These are phyloP conservation scores for Agaricus subrufescens DNA, from an alignment of 768 basidiomycete species.

Conservation along the genomic window DNA sequence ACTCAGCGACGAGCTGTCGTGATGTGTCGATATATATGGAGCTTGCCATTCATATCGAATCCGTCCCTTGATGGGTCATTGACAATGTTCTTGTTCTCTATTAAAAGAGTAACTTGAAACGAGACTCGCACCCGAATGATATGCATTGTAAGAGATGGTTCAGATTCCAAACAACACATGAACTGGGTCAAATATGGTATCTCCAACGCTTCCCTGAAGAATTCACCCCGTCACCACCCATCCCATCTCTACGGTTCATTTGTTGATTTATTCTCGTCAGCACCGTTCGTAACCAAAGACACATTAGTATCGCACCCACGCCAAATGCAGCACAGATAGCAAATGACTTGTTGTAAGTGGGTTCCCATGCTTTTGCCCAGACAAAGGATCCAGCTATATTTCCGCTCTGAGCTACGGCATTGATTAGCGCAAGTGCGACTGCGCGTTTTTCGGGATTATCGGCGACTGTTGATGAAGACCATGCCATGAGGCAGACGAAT, in stretches of 20 bases:
- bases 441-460: slow-evolving; percentile 81
- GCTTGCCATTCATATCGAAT: no score
- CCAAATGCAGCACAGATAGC: slow-evolving; percentile 64
- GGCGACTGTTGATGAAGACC: slow-evolving; percentile 43
- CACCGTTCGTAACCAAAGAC: slow-evolving; percentile 43
- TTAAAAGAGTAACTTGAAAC: no score
- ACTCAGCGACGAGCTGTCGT: no score
- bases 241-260: slow-evolving; percentile 33
- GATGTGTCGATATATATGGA: no score
- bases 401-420: slow-evolving; percentile 77
- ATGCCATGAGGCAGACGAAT: slow-evolving; percentile 60
- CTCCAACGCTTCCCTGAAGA: slow-evolving; percentile 16
- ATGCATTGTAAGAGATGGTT: no score
- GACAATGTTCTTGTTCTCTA: no score
- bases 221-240: slow-evolving; percentile 26
- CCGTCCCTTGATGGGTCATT: no score
- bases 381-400: slow-evolving; percentile 82
- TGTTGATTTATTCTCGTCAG: slow-evolving; percentile 36
- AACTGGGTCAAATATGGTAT: not conserved
- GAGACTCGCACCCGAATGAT: no score
- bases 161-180: not conserved
- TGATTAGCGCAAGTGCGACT: slow-evolving; percentile 80
- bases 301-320: slow-evolving; percentile 44
- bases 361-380: slow-evolving; percentile 69
- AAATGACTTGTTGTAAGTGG: slow-evolving; percentile 65